These are phyloP conservation scores for Salix exigua DNA, from an alignment of 345 rosid species.

Conservation along the genomic window DNA sequence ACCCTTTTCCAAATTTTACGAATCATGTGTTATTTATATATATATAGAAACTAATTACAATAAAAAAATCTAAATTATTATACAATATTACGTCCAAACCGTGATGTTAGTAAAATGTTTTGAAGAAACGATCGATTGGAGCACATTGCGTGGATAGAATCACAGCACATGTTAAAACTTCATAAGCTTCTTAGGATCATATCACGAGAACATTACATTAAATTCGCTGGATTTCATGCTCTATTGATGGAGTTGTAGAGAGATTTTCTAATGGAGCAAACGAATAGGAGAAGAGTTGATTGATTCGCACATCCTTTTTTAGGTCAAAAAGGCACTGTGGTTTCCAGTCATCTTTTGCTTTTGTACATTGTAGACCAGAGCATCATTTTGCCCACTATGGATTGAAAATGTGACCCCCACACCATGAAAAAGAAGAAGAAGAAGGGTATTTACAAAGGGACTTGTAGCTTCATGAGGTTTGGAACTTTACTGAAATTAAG, in stretches of 20 bases:
- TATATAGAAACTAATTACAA: not conserved
- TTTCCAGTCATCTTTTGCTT: constrained; percentile 21
- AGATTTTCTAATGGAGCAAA: not conserved
- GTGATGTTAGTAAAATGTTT: too few relatives aligned
- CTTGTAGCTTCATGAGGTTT: not conserved
- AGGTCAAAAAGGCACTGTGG: constrained; percentile 15
- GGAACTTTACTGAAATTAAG: constrained; percentile 18
- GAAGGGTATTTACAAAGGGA: not conserved
- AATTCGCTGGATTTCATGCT: not conserved
- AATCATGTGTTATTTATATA: not conserved
- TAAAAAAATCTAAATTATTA: too few relatives aligned
- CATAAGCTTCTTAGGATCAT: too few relatives aligned
- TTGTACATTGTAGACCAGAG: constrained; percentile 21
- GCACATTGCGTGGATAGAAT: too few relatives aligned
- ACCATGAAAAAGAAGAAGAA: not conserved
- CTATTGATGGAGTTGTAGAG: too few relatives aligned
- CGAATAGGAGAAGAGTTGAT: not conserved
- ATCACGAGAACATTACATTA: too few relatives aligned
- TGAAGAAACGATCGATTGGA: too few relatives aligned
- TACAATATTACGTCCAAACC: too few relatives aligned
- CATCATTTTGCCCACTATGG: constrained; percentile 16
- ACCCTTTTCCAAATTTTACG: not conserved
- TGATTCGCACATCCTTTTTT: not conserved
- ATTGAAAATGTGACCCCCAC: constrained; percentile 16
- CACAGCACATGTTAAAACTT: too few relatives aligned